phyloP scores from a whole-genome alignment of 495 filamentous ascomycete genomes.

The Podospora fimiseda region DNA sequence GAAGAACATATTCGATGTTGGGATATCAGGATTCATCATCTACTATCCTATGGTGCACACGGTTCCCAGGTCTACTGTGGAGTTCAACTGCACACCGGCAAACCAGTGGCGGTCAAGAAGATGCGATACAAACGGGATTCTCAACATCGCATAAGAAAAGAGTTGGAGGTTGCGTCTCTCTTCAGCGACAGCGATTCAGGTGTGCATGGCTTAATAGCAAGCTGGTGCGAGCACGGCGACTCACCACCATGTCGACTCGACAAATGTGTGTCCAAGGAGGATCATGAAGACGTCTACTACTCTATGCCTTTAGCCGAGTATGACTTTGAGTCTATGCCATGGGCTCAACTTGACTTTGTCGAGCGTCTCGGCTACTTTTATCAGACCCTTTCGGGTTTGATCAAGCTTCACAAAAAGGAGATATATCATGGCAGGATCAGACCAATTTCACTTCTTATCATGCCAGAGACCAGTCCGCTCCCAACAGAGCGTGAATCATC shows the following conservation, averaged over 20 bases:
- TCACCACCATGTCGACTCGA: not conserved
- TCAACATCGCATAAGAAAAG: not conserved
- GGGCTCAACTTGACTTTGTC: not conserved
- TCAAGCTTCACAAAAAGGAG: not conserved
- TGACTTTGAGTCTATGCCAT: constrained; percentile 1
- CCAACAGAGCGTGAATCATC: too few relatives aligned
- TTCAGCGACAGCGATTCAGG: not conserved
- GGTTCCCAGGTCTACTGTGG: not conserved
- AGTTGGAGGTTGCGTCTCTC: not conserved
- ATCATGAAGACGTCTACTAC: not conserved
- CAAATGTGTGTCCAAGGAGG: not conserved
- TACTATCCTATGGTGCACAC: not conserved
- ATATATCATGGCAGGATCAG: not conserved
- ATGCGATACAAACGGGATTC: not conserved
- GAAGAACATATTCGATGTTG: not conserved
- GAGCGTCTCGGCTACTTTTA: not conserved
- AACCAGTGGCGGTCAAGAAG: not conserved
- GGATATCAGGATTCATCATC: not conserved
- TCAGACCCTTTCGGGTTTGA: not conserved
- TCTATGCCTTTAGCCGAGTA: not conserved
- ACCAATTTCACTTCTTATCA: not conserved
- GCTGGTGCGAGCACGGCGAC: not conserved
- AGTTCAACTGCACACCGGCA: not conserved
- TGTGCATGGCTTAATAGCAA: not conserved
- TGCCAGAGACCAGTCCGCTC: not conserved